A percentile compares a stretch with the other conserved stretches of the same genome.
phyloP scores from a whole-genome alignment of 2,329 filamentous ascomycete species.

The Fusarium sp. region DNA sequence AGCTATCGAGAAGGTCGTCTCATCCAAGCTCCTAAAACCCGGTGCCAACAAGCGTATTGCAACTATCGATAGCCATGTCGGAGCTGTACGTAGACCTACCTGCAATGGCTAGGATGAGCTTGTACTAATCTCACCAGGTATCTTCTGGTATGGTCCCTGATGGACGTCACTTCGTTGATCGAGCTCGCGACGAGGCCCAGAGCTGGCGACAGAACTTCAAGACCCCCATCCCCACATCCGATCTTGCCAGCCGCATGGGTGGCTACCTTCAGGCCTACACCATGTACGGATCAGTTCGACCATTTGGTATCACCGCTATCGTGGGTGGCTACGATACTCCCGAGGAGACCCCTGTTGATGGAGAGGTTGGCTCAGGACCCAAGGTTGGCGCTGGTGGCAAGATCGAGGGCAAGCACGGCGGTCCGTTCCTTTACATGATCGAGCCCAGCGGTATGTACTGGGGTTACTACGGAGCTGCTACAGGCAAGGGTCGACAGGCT shows the following conservation, averaged over 20 bases:
- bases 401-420: constrained; percentile 77
- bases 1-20: constrained; percentile 95
- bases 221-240: constrained; percentile 86
- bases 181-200: constrained; percentile 91
- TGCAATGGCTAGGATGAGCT: neutral
- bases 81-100: constrained; percentile 74
- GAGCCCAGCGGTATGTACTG: constrained; percentile 97
- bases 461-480: constrained; percentile 98
- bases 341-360: constrained; percentile 84
- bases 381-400: constrained; percentile 84
- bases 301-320: constrained; percentile 96
- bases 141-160: constrained; percentile 95
- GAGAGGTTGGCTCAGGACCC: constrained; percentile 86
- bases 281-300: constrained; percentile 94
- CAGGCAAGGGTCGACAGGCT: constrained; percentile 94
- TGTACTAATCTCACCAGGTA: constrained; percentile 59
- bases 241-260: constrained; percentile 92
- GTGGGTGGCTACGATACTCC: constrained; percentile 94
- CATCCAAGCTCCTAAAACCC: constrained; percentile 93
- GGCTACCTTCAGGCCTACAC: constrained; percentile 98
- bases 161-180: constrained; percentile 91
- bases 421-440: constrained; percentile 97
- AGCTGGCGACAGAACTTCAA: constrained; percentile 95
- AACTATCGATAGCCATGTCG: constrained; percentile 91
- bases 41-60: constrained; percentile 97